phyloP scores from a whole-genome alignment of 2,329 filamentous ascomycete species.

The Apiospora phragmitis region DNA sequence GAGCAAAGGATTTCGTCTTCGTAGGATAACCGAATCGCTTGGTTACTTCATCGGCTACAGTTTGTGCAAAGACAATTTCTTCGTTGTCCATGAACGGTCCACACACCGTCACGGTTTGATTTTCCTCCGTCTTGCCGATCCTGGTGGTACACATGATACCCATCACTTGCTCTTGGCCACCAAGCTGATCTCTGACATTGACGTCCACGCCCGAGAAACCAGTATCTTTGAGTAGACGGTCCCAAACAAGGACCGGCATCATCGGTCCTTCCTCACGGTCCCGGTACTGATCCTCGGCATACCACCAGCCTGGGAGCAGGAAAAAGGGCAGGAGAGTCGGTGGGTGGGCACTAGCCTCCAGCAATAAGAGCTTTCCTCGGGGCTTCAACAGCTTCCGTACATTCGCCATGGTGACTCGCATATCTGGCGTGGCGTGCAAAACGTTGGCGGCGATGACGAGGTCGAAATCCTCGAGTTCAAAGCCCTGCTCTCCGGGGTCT shows the following conservation, averaged over 20 bases:
- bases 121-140: constrained; percentile 15
- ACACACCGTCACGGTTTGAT: constrained; percentile 11
- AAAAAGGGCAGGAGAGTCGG: background rate
- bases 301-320: constrained; percentile 13
- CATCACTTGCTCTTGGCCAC: constrained; percentile 16
- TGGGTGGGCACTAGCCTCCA: constrained; percentile 13
- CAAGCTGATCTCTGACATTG: constrained; percentile 13
- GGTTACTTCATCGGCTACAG: constrained; percentile 13
- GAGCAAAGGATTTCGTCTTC: background rate
- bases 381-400: constrained; percentile 22
- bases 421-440: constrained; percentile 23
- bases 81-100: constrained; percentile 17
- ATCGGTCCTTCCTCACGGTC: background rate
- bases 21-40: constrained; percentile 8
- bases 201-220: constrained; percentile 9
- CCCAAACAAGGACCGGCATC: background rate
- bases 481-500: constrained; percentile 15
- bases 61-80: constrained; percentile 16
- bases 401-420: constrained; percentile 20
- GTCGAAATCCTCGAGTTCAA: constrained; percentile 21
- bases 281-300: constrained; percentile 5
- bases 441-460: constrained; percentile 21
- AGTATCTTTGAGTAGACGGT: background rate
- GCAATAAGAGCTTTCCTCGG: constrained; percentile 18
- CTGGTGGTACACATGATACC: constrained; percentile 18